Base-by-base conservation (phyloP, 2,329 filamentous ascomycete species). In the Cordyceps fumosorosea region DNA sequence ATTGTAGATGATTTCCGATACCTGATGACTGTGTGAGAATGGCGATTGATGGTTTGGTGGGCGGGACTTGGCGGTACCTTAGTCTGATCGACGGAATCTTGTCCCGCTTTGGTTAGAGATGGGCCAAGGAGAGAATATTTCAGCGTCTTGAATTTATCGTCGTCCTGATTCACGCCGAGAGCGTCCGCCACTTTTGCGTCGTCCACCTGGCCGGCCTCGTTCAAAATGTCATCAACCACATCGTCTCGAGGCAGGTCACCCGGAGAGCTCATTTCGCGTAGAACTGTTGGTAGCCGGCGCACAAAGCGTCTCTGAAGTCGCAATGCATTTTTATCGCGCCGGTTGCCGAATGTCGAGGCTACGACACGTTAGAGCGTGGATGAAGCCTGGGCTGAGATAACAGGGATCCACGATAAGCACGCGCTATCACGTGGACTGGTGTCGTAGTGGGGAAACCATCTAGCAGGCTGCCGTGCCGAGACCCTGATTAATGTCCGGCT, bases 1-100 rank as follows among this genome's bases (percentile, higher is more conserved):
- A 73, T 96, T 91, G 77, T 97, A 98, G 64, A 99, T 99, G 67
- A 98, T 88, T 69, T 98, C 93, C 2, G 93, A 96, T 56, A 99
- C 92, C 86, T 89, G 56, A 20, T 14, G 26, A 8, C 37, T 18
- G 12, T 32, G 24, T 48, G 20, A 20, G 18, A 18, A 8, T 22
- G 14, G 37, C 29, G 14, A 12, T 26, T 8, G 24, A 12, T 26
- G 50, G 5, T 32, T 29, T 29, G 45, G 2, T 26, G 10, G 47
- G 40, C 0, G 18, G 11, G 11, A n/a, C 6, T 3, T 42, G 10
- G 34, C 7, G 71, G 45, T 72, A 87, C 88, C 78, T 95, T 96
- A 66, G 84, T 83, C 76, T 98, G 95, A 69, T 99, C 91, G n/a
- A 98, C 93, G 18, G 85, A 81, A 70, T 96, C 91, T 73, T 98